phyloP scores from a whole-genome alignment of 1,284 basidiomycete genomes.

The Austropuccinia psidii region DNA sequence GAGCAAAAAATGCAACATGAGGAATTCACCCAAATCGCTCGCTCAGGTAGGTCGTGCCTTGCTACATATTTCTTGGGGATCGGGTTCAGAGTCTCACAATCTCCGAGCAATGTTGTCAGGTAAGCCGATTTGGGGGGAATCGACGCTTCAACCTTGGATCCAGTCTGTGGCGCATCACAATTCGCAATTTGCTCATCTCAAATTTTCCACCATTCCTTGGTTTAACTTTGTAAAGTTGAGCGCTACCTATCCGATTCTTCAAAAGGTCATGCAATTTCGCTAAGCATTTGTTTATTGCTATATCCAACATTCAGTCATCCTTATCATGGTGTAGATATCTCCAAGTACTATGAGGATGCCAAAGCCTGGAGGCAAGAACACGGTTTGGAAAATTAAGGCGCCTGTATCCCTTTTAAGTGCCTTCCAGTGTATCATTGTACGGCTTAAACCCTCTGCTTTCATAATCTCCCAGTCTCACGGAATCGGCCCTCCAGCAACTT shows the following conservation, averaged over 20 bases:
- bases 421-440: too few species aligned
- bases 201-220: slow-evolving; percentile 39
- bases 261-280: too few species aligned
- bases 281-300: background rate
- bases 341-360: slow-evolving; percentile 31
- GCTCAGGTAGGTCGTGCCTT: slow-evolving; percentile 36
- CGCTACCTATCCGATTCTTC: too few species aligned
- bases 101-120: slow-evolving; percentile 62
- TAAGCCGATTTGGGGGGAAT: slow-evolving; percentile 74
- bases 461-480: too few species aligned
- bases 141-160: slow-evolving; percentile 73
- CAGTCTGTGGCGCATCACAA: slow-evolving; percentile 83
- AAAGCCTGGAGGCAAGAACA: slow-evolving; percentile 30
- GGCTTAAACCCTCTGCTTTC: too few species aligned
- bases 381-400: slow-evolving; percentile 34
- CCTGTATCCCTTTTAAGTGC: too few species aligned
- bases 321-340: slow-evolving; percentile 35
- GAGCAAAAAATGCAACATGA: slow-evolving; percentile 27
- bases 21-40: slow-evolving; percentile 40
- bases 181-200: slow-evolving; percentile 73
- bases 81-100: background rate
- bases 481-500: too few species aligned
- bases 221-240: slow-evolving; percentile 34
- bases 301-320: slow-evolving; percentile 9
- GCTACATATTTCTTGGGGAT: background rate